phyloP scores from a whole-genome alignment of 306 rosid genomes.

The Acacia melanoxylon region DNA sequence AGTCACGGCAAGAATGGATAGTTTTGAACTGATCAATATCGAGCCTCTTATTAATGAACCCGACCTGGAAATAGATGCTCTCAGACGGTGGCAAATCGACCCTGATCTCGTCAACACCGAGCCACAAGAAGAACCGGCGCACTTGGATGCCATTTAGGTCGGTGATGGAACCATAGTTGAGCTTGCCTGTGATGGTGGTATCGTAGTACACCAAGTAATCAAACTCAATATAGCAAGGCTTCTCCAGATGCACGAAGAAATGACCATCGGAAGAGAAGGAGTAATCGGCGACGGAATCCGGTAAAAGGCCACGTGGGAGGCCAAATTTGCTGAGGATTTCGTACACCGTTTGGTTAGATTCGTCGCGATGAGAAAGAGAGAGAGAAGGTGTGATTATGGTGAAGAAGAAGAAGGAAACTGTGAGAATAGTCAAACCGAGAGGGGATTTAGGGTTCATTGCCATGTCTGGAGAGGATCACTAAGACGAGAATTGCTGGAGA shows the following conservation, averaged over 20 bases:
- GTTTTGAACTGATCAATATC: constrained; percentile 68
- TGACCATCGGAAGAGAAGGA: constrained; percentile 58
- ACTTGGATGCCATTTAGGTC: constrained; percentile 78
- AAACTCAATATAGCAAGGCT: constrained; percentile 71
- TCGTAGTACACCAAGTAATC: constrained; percentile 81
- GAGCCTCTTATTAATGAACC: constrained; percentile 82
- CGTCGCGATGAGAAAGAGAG: constrained; percentile 7
- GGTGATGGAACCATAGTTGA: constrained; percentile 73
- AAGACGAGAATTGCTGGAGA: neutral
- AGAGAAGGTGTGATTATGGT: neutral
- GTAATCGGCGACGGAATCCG: constrained; percentile 61
- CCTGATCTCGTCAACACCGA: constrained; percentile 80
- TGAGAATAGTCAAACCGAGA: constrained; percentile 23
- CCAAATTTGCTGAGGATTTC: constrained; percentile 75
- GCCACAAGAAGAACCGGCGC: constrained; percentile 68
- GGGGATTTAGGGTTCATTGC: constrained; percentile 30
- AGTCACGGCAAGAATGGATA: constrained; percentile 63
- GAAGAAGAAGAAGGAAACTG: constrained; percentile 17
- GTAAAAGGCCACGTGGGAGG: constrained; percentile 79
- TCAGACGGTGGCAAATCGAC: constrained; percentile 92
- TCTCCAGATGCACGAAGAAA: constrained; percentile 59
- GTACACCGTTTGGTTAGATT: constrained; percentile 45
- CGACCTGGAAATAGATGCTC: constrained; percentile 80
- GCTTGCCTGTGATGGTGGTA: constrained; percentile 62
- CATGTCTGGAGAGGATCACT: constrained; percentile 28